Base-by-base conservation (phyloP, 1,284 basidiomycete species). In the Uromyces viciae-fabae region DNA sequence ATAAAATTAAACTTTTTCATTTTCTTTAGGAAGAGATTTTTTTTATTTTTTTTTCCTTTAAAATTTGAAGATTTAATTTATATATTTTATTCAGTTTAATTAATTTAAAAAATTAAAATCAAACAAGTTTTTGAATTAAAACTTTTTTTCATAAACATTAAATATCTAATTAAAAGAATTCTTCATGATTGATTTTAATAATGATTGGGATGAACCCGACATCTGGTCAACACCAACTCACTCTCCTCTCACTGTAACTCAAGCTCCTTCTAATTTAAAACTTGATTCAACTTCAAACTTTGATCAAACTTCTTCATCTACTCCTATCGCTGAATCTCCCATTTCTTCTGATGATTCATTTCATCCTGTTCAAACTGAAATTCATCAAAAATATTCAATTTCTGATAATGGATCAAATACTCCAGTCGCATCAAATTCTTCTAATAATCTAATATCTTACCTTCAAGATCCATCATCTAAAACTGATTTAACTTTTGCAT, bases 161-260 rank as follows among this genome's bases (percentile, higher is more conserved):
- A 49, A 49, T 49, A 49, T 49, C 22, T 49, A 49, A 49, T 11
- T 22, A 49, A 49, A 49, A 72, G 36, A 15, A 36, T 72, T 38
- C 46, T 72, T 54, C 69, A 66, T 54, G 60, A 77, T 77, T 33
- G 62, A 68, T 31, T 77, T 77, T 28, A 77, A 77, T 36, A 42
- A 31, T 22, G 75, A 66, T 77, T 77, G 75, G 75, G 75, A 77
- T 43, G 75, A 77, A 54, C 58, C 75, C 31, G 75, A 77, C 28
- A 62, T 77, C 43, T 77, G 75, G 75, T 66, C 75, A 77, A 77
- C 75, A n/a, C 60, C 58, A 28, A 64, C 46, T 46, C 75, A 62
- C 2, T 68, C 46, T 54, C 75, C 60, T 31, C 60, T 60, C 73
- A 36, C 7, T 22, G 7, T 19, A 5, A 60, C 40, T 75, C 33